Evolutionary conservation across 116 monocot species (phyloP), one percentile per base, ranked within the genome.

Genomic region (Thalassia testudinum): DNA sequence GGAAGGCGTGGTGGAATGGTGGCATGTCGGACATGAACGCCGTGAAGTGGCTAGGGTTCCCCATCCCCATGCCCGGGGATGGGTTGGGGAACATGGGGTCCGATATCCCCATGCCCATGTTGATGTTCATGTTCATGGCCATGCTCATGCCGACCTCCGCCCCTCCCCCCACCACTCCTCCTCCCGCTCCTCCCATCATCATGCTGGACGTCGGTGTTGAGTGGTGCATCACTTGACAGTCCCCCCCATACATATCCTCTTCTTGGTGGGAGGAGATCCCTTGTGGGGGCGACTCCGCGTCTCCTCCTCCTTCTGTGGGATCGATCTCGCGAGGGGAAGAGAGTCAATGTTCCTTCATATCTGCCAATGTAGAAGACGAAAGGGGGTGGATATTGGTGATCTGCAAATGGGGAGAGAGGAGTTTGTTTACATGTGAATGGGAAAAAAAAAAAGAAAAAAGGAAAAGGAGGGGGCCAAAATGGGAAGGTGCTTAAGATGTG

Each of bases 151-250:
- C 61, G 10, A 44, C 7, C 51, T 19, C 42, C 43, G 17, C 30
- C 43, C 26, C 40, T 2, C 17, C 20, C 10, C 0, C 20, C 37
- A 22, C 34, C 54, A 7, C 53, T 17, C 54, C 54, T 26, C 37
- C 66, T 29, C 13, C 43, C 12, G 20, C 58, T 5, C 27, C 54
- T 25, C 57, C 53, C 26, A 44, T 59, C 60, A 67, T 63, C 57
- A 68, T 43, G 42, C 50, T 26, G 30, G 47, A 47, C 16, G 60
- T 34, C 0, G 60, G 37, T 6, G 82, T 56, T 26, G 47, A 53
- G n/a, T 74, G 66, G n/a, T 73, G 60, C 63, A 83, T 62, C 59
- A 83, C 83, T 48, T 78, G 75, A 59, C 83, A 83, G 30, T 83
- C 83, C 27, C 82, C 82, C 11, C 45, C 45, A 45, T 45, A 45